Evolutionary conservation across 257 asterid genomes (phyloP), one percentile per base, ranked within the genome.

Genomic region (Hygrophila difformis): DNA sequence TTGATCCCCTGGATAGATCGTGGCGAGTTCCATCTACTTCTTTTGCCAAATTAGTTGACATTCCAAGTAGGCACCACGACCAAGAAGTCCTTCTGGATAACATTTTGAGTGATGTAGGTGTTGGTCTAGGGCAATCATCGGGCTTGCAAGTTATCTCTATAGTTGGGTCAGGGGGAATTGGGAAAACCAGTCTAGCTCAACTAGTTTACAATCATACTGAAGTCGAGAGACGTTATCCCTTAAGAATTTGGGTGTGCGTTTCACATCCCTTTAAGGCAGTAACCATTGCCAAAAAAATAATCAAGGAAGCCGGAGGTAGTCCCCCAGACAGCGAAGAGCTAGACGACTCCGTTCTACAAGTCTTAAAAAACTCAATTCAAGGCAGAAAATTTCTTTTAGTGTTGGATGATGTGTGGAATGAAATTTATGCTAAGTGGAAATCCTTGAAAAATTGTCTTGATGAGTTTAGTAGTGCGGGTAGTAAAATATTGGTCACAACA

Each of bases 121-220:
- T 18, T 39, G 28, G 24, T 12, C 13, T 15, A 34, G 56, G 49
- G 34, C 23, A 20, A 51, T n/a, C n/a, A n/a, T 18, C 11, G 55
- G 44, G 23, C 1, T 7, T 44, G 21, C 33, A 48, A 5, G 47
- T 59, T 22, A 8, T 62, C 18, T 49, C 73, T 45, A 17, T 70
- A 11, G 70, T 66, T 35, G 77, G 77, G 12, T 35, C 51, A 26
- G 77, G 77, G 12, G 77, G 77, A 6, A 58, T 70, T 23, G 77
- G 77, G 3, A 66, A 65, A 24, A 60, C 76, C 0, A 60, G 68
- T 2, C 69, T 69, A 44, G 76, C 76, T 2, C 72, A 57, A 36
- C 16, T 60, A 42, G 59, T 39, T 14, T 60, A 60, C 47, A n/a
- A 54, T n/a, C 39, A 49, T 47, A 17, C 10, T 9, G 22, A 19